Conservation (phyloP, 306 rosid species). For the Vigna angularis region DNA sequence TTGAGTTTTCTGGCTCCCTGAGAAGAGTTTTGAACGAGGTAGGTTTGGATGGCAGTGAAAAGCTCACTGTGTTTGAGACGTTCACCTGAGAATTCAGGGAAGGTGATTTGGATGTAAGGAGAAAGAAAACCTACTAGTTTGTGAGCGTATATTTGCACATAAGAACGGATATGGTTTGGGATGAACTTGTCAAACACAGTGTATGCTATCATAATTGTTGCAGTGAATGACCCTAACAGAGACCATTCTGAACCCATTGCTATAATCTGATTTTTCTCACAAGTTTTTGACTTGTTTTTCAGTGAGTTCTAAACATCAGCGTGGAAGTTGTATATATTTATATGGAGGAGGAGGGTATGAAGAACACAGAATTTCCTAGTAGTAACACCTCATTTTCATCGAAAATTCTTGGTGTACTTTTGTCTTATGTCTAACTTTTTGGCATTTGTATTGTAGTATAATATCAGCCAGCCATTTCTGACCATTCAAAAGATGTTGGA, state of each 20-base stretch:
- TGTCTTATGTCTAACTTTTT: not conserved
- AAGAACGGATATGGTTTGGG: not conserved
- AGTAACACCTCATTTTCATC: not conserved
- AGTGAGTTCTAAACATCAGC: not conserved
- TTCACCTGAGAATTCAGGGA: slow-evolving; percentile 16
- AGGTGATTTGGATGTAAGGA: not conserved
- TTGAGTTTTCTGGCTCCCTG: not conserved
- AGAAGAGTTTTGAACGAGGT: not conserved
- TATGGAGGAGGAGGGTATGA: not conserved
- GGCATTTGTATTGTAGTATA: not conserved
- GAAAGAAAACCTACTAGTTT: not conserved
- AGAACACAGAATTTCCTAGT: not conserved
- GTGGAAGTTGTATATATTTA: not conserved
- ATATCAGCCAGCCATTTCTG: not conserved
- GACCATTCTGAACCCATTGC: not conserved
- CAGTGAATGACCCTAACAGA: not conserved
- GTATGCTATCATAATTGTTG: not conserved
- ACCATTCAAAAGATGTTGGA: not conserved
- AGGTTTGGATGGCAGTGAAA: not conserved
- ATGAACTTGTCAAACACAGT: not conserved
- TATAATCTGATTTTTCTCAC: not conserved
- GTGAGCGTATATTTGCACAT: not conserved
- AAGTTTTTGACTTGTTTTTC: not conserved
- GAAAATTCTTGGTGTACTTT: not conserved
- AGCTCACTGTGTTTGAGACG: not conserved